Conservation (phyloP, 176 grass and related monocot species). For the Aegilops longissima region DNA sequence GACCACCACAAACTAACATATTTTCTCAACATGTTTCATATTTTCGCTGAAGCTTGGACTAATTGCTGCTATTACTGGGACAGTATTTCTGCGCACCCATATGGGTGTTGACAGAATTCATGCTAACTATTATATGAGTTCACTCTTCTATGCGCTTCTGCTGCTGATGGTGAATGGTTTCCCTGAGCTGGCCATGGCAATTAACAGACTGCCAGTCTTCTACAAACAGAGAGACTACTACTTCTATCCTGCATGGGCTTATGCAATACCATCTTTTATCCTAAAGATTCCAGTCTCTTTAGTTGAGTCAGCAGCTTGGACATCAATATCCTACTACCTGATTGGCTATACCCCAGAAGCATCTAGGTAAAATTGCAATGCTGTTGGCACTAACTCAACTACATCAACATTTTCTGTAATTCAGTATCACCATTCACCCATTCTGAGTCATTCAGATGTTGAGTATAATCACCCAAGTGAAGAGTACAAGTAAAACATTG, state of each 20-base stretch:
- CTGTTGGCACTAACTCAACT: background rate
- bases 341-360: slow-evolving; percentile 76
- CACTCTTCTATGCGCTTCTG: slow-evolving; percentile 65
- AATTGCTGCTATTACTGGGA: slow-evolving; percentile 54
- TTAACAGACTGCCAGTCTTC: slow-evolving; percentile 66
- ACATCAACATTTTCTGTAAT: background rate
- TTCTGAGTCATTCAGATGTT: background rate
- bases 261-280: slow-evolving; percentile 65
- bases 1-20: background rate
- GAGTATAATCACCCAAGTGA: background rate
- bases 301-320: slow-evolving; percentile 65
- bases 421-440: background rate
- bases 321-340: slow-evolving; percentile 77
- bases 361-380: slow-evolving; percentile 53
- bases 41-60: slow-evolving; percentile 50
- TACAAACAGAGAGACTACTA: slow-evolving; percentile 77
- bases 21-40: background rate
- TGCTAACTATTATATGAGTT: slow-evolving; percentile 76
- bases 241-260: slow-evolving; percentile 92
- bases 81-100: slow-evolving; percentile 60
- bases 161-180: slow-evolving; percentile 74
- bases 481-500: background rate
- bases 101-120: slow-evolving; percentile 53
- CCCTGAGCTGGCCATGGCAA: slow-evolving; percentile 69
- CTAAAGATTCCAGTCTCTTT: slow-evolving; percentile 79